phyloP scores from a whole-genome alignment of 176 grass and related monocot species.

The Avena eriantha region DNA sequence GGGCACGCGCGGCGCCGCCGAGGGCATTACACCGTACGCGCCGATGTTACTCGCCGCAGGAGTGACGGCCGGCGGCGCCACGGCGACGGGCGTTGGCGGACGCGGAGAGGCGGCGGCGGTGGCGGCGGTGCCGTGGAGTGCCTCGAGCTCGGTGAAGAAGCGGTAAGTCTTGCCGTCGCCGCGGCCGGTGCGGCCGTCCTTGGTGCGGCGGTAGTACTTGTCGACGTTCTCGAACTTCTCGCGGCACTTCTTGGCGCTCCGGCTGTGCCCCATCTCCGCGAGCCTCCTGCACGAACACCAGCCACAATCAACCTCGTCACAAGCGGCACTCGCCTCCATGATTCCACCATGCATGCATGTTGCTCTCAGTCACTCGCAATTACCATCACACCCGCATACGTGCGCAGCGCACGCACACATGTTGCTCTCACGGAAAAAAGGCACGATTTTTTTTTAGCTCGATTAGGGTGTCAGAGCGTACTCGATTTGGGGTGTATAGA shows the following conservation, averaged over 20 bases:
- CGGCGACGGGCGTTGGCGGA: constrained; percentile 25
- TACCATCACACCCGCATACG: background rate
- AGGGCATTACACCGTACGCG: background rate
- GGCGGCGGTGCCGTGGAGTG: constrained; percentile 58
- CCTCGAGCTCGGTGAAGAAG: constrained; percentile 93
- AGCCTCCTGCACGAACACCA: constrained; percentile 62
- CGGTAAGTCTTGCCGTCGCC: constrained; percentile 81
- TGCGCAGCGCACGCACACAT: background rate
- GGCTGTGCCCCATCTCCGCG: constrained; percentile 74
- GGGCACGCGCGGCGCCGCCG: background rate
- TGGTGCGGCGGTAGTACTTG: constrained; percentile 99
- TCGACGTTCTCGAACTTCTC: constrained; percentile 99
- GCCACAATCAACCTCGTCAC: constrained; percentile 29
- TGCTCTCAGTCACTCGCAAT: background rate
- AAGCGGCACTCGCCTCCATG: background rate
- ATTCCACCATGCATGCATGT: background rate
- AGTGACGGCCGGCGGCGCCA: constrained; percentile 16
- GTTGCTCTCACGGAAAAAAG: constrained; percentile 33
- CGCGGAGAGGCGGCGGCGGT: background rate
- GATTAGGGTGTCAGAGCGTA: background rate
- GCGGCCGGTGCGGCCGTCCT: constrained; percentile 73
- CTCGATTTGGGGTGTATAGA: background rate
- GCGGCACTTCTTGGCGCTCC: constrained; percentile 94
- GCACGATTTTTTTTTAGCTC: constrained; percentile 2
- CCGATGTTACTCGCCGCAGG: background rate